Base-by-base conservation (phyloP, 2,329 filamentous ascomycete genomes). In the Thielaviopsis euricoi region DNA sequence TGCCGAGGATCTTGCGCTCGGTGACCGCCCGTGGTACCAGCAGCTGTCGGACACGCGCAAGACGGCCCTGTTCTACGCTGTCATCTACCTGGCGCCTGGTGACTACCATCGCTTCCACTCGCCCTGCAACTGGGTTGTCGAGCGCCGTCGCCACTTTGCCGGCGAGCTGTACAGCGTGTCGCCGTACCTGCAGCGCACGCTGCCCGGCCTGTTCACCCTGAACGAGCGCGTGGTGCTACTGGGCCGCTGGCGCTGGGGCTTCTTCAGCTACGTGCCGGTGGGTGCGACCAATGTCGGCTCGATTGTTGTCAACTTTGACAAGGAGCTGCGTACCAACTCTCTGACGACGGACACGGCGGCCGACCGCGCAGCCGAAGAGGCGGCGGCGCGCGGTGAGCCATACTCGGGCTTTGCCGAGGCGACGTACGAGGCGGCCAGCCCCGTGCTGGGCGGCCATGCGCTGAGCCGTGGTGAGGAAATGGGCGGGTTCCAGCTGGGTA, bases 51-150 rank as follows among this genome's bases (percentile, higher is more conserved):
- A 56, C 25, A 56, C 56, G 22, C 59, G 56, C 69, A 77, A 73
- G 69, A 88, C 85, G 5, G 81, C 85, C 10, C 79, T 98, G 7
- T 95, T 95, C 75, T 98, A 97, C 71, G 87, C 78, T 61, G 94
- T 98, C 62, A 83, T 98, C 66, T 98, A 98, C 72, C 82, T 61
- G 50, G 93, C 94, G 0, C 93, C 93, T 0, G 93, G 93, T 54
- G 94, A 98, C 73, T 98, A 98, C 73, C 93, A 98, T 73, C 87
- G 91, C 63, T 98, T 97, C 75, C 94, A 98, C 74, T 95, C 88
- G 1, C 93, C 93, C 0, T 85, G 89, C 1, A 86, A 88, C 64
- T 98, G 93, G 93, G 89, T 98, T 17, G 93, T 93, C 37, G 87
- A 96, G 71, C 84, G 84, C 63, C 83, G 94, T 50, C 87, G 93